These are phyloP conservation scores for Neofusicoccum parvum DNA, from an alignment of 2,329 filamentous ascomycete species.

Conservation along the genomic window DNA sequence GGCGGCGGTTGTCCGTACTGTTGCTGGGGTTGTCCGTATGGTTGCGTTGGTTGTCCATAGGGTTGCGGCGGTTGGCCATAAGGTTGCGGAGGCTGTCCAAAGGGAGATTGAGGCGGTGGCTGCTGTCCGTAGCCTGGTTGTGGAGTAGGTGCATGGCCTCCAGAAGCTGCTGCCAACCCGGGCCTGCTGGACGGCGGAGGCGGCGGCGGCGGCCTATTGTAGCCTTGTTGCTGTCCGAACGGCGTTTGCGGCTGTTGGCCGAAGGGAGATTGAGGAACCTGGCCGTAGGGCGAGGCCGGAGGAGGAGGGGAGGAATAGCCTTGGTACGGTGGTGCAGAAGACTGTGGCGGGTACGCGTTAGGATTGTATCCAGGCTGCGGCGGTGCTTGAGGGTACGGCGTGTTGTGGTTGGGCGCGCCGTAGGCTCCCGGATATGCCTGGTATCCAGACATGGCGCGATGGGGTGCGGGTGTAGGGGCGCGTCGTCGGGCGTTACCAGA, in stretches of 20 bases:
- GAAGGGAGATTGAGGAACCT: constrained; percentile 19
- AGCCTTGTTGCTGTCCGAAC: constrained; percentile 31
- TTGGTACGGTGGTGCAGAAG: constrained; percentile 12
- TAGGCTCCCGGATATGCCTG: constrained; percentile 13
- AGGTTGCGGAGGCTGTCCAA: constrained; percentile 29
- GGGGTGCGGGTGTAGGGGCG: background rate
- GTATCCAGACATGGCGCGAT: constrained; percentile 9
- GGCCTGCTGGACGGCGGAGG: constrained; percentile 5
- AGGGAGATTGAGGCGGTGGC: constrained; percentile 27
- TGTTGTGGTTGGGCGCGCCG: constrained; percentile 32
- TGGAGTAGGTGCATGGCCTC: constrained; percentile 2
- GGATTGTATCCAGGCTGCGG: constrained; percentile 26
- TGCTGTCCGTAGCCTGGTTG: constrained; percentile 13
- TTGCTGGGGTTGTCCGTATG: constrained; percentile 28
- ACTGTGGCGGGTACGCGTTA: constrained; percentile 13
- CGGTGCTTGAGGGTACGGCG: constrained; percentile 40
- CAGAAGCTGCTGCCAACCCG: background rate
- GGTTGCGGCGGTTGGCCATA: constrained; percentile 27
- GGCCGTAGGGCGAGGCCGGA: background rate
- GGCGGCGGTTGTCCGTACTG: constrained; percentile 27
- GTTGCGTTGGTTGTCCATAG: constrained; percentile 28
- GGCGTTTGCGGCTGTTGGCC: constrained; percentile 37
- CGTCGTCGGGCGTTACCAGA: background rate
- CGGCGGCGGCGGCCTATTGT: constrained; percentile 19
- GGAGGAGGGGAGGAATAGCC: constrained; percentile 8